Evolutionary conservation across 1,284 basidiomycete species (phyloP).

Genomic region (Thecaphora thlaspeos): DNA sequence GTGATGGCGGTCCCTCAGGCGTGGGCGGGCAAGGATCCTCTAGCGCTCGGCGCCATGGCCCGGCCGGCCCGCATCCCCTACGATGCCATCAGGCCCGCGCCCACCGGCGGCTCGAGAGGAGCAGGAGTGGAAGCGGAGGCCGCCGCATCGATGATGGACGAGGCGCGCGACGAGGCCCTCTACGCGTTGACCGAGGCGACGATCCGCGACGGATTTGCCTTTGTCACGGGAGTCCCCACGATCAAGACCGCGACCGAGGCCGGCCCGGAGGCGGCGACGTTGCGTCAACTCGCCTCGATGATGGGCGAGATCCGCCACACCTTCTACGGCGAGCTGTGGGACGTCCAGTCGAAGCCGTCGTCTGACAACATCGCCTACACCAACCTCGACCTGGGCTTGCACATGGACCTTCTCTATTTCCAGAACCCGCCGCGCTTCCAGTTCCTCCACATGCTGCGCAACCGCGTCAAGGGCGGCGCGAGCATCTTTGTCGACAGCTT

Average conservation of each 20-base stretch:
- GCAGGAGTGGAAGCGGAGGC: not conserved
- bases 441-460: slow-evolving; percentile 77
- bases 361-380: slow-evolving; percentile 94
- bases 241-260: slow-evolving; percentile 49
- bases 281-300: slow-evolving; percentile 56
- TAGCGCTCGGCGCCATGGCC: slow-evolving; percentile 59
- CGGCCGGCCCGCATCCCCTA: slow-evolving; percentile 63
- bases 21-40: slow-evolving; percentile 58
- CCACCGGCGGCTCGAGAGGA: not conserved
- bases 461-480: slow-evolving; percentile 72
- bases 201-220: slow-evolving; percentile 62
- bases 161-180: slow-evolving; percentile 50
- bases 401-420: slow-evolving; percentile 70
- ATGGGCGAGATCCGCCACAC: slow-evolving; percentile 75
- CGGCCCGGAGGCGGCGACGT: slow-evolving; percentile 17
- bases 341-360: slow-evolving; percentile 71
- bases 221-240: slow-evolving; percentile 66
- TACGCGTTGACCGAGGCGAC: slow-evolving; percentile 54
- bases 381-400: slow-evolving; percentile 80
- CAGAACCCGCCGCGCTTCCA: slow-evolving; percentile 79
- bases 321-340: slow-evolving; percentile 87
- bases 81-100: slow-evolving; percentile 20
- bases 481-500: slow-evolving; percentile 87
- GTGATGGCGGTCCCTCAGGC: slow-evolving; percentile 30
- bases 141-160: not conserved